phyloP scores from a whole-genome alignment of 768 basidiomycete genomes.

The Termitomyces sp. region DNA sequence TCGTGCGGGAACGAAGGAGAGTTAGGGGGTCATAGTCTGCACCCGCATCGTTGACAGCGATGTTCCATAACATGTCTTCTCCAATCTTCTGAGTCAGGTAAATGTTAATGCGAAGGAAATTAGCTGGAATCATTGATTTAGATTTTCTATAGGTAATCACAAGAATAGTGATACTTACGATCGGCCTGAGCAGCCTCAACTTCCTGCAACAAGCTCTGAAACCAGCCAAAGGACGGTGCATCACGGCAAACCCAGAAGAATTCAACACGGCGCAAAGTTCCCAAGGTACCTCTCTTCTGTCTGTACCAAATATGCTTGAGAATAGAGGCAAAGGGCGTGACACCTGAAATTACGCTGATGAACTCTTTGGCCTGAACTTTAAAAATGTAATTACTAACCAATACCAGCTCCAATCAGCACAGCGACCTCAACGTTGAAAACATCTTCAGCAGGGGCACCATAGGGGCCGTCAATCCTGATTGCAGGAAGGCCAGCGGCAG shows the following conservation, averaged over 20 bases:
- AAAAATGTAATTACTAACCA: constrained; percentile 43
- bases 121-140: constrained; percentile 49
- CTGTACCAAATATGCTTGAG: constrained; percentile 96
- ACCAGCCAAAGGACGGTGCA: constrained; percentile 98
- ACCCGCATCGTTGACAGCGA: constrained; percentile 83
- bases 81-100: constrained; percentile 86
- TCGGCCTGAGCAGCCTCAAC: constrained; percentile 88
- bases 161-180: constrained; percentile 51
- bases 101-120: constrained; percentile 90
- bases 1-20: constrained; percentile 82
- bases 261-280: constrained; percentile 83
- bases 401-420: constrained; percentile 94
- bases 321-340: constrained; percentile 94
- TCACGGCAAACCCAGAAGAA: constrained; percentile 95
- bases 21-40: constrained; percentile 89
- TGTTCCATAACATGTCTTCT: constrained; percentile 90
- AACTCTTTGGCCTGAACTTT: constrained; percentile 1
- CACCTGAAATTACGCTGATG: constrained; percentile 43
- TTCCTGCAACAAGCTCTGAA: constrained; percentile 84
- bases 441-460: constrained; percentile 91
- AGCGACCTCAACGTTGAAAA: constrained; percentile 83
- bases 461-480: constrained; percentile 90
- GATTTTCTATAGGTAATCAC: not conserved
- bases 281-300: constrained; percentile 74
- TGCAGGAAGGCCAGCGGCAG: constrained; percentile 56